A percentile compares a stretch with the other conserved stretches of the same genome.
Evolutionary conservation across 2,329 filamentous ascomycete species (phyloP).

Genomic region (Chrysoporthe austroafricana): DNA sequence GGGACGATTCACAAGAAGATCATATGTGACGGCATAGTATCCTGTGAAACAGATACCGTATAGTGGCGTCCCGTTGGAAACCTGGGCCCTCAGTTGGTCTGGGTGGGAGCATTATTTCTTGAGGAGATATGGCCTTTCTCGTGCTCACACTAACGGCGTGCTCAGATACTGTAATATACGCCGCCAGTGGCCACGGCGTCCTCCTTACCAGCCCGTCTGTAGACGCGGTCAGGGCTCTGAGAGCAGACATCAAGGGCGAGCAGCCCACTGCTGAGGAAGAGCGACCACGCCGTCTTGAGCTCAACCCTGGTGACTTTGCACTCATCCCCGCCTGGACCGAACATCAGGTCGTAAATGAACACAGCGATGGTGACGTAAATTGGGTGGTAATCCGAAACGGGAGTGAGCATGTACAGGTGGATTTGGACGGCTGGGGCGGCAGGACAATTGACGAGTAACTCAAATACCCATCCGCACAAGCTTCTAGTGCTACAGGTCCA

Average conservation of each 20-base stretch:
- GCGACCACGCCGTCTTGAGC: slow-evolving; percentile 55
- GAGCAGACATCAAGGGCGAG: slow-evolving; percentile 25
- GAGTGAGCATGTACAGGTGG: slow-evolving; percentile 62
- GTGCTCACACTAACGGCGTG: slow-evolving; percentile 9
- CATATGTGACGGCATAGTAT: background rate
- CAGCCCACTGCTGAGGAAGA: slow-evolving; percentile 44
- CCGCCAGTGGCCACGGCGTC: slow-evolving; percentile 62
- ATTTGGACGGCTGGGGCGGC: slow-evolving; percentile 66
- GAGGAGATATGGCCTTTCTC: background rate
- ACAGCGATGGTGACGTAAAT: slow-evolving; percentile 54
- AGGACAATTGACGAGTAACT: slow-evolving; percentile 23
- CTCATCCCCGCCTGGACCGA: slow-evolving; percentile 72
- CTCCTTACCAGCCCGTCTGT: slow-evolving; percentile 59
- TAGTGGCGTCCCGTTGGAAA: background rate
- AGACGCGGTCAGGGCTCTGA: slow-evolving; percentile 22
- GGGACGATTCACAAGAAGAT: background rate
- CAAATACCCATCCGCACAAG: background rate
- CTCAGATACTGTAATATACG: slow-evolving; percentile 70
- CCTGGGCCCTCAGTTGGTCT: background rate
- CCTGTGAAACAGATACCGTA: background rate
- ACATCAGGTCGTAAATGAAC: slow-evolving; percentile 70
- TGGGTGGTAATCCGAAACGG: slow-evolving; percentile 71
- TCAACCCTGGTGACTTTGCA: slow-evolving; percentile 69
- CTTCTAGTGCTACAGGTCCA: background rate
- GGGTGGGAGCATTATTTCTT: background rate